Conservation (phyloP, 352 stramenopile genomes). For the Globisporangium echinulatum region DNA sequence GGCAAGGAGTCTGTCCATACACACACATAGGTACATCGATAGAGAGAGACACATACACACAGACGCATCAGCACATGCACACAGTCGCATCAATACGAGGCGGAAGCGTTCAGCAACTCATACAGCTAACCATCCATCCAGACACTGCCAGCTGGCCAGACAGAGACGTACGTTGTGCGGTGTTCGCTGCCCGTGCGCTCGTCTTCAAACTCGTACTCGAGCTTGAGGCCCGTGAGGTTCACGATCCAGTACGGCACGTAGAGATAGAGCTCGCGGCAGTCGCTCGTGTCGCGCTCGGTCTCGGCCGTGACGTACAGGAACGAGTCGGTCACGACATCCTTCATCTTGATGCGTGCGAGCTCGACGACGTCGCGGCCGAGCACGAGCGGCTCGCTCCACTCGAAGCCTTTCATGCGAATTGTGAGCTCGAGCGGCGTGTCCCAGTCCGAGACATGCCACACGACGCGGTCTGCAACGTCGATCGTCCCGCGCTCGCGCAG, state of each 20-base stretch:
- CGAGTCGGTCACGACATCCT: conserved; percentile 69
- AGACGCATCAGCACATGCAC: too few species aligned
- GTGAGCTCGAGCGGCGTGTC: conserved; percentile 71
- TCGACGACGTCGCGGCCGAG: conserved; percentile 47
- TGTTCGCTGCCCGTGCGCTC: conserved; percentile 67
- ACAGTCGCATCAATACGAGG: too few species aligned
- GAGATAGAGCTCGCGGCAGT: conserved; percentile 68
- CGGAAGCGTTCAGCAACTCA: too few species aligned
- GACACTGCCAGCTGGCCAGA: neutral
- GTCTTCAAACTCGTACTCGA: conserved; percentile 82
- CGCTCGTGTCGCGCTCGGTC: conserved; percentile 48
- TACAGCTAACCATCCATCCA: neutral
- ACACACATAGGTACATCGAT: neutral
- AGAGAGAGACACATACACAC: too few species aligned
- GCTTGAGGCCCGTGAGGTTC: conserved; percentile 75
- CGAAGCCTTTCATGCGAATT: conserved; percentile 79
- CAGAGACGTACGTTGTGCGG: conserved; percentile 38
- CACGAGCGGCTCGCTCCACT: conserved; percentile 74
- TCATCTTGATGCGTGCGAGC: conserved; percentile 64
- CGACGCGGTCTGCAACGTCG: conserved; percentile 64
- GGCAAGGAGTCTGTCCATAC: conserved; percentile 37
- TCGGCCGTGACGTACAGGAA: conserved; percentile 69
- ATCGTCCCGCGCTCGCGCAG: conserved; percentile 75
- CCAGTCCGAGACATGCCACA: conserved; percentile 80
- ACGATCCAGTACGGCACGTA: conserved; percentile 88